A percentile compares a stretch with the other conserved stretches of the same genome.
Conservation (phyloP, 495 filamentous ascomycete genomes). For the Aspergillus leporis region DNA sequence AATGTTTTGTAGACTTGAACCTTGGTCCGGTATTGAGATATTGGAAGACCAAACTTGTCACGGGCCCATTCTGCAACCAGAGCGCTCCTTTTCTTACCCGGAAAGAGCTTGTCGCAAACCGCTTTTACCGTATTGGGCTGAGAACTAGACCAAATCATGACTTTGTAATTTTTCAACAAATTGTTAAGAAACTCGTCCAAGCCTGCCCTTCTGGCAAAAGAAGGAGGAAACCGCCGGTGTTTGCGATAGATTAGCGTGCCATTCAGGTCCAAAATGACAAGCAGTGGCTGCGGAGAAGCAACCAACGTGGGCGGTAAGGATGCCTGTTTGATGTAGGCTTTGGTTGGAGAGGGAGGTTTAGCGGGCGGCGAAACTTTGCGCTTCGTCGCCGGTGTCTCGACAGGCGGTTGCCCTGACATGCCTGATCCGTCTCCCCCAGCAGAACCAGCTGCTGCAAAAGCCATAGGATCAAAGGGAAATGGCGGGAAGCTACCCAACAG, state of each 20-base stretch:
- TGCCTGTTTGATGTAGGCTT: slow-evolving; percentile 47
- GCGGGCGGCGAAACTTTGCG: slow-evolving; percentile 21
- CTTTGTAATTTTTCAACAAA: slow-evolving; percentile 63
- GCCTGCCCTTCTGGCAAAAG: slow-evolving; percentile 61
- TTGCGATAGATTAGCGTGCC: slow-evolving; percentile 81
- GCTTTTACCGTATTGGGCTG: slow-evolving; percentile 62
- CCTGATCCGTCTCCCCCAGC: background rate
- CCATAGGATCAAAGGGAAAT: slow-evolving; percentile 12
- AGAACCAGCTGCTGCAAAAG: slow-evolving; percentile 4
- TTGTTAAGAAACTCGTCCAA: slow-evolving; percentile 66
- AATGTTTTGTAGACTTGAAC: slow-evolving; percentile 89
- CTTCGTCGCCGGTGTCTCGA: background rate
- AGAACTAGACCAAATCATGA: slow-evolving; percentile 93
- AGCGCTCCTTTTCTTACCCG: slow-evolving; percentile 33
- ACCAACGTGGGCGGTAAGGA: slow-evolving; percentile 26
- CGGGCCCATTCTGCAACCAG: slow-evolving; percentile 79
- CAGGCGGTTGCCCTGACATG: background rate
- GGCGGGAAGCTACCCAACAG: slow-evolving; percentile 8
- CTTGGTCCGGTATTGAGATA: slow-evolving; percentile 62
- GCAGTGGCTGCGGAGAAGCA: slow-evolving; percentile 48
- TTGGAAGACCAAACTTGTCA: slow-evolving; percentile 68
- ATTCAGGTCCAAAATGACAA: slow-evolving; percentile 90
- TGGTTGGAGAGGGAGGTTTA: slow-evolving; percentile 36
- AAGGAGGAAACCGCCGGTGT: slow-evolving; percentile 41
- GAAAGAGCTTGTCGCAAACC: slow-evolving; percentile 57